These are phyloP conservation scores for Tagetes erecta DNA, from an alignment of 129 eudicot genomes.

Conservation along the genomic window DNA sequence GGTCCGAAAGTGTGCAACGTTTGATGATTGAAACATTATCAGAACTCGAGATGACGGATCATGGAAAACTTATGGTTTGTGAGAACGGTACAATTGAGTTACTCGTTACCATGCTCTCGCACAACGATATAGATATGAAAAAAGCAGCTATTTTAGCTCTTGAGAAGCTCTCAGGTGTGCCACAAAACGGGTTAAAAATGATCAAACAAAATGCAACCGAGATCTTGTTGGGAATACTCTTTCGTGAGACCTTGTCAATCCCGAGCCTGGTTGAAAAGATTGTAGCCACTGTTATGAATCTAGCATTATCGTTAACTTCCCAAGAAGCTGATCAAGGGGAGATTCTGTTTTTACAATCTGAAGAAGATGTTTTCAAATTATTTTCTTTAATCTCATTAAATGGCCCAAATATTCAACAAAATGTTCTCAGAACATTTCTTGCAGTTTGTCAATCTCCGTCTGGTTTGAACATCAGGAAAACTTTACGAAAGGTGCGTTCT, in stretches of 20 bases:
- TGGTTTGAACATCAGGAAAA: constrained; percentile 40
- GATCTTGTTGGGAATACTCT: constrained; percentile 50
- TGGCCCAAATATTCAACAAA: constrained; percentile 50
- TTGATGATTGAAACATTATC: constrained; percentile 50
- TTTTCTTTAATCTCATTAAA: constrained; percentile 48
- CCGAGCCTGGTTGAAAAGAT: constrained; percentile 43
- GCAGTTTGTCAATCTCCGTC: constrained; percentile 46
- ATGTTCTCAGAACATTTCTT: constrained; percentile 47
- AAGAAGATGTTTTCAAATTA: constrained; percentile 55
- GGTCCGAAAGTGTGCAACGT: constrained; percentile 38
- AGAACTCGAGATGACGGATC: constrained; percentile 50
- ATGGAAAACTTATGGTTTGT: constrained; percentile 42
- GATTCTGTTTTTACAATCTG: constrained; percentile 37
- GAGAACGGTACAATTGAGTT: constrained; percentile 42
- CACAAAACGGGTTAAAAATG: constrained; percentile 45
- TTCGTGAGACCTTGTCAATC: constrained; percentile 50
- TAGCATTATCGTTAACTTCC: constrained; percentile 37
- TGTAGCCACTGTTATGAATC: constrained; percentile 45
- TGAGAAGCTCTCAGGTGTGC: constrained; percentile 44
- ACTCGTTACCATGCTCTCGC: constrained; percentile 42
- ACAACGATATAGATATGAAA: constrained; percentile 38
- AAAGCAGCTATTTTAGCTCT: constrained; percentile 48
- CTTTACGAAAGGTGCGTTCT: constrained; percentile 39
- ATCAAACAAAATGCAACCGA: constrained; percentile 44
- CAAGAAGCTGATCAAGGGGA: constrained; percentile 20